phyloP scores from a whole-genome alignment of 169 alveolate species.

The Cryptosporidium viatorum region DNA sequence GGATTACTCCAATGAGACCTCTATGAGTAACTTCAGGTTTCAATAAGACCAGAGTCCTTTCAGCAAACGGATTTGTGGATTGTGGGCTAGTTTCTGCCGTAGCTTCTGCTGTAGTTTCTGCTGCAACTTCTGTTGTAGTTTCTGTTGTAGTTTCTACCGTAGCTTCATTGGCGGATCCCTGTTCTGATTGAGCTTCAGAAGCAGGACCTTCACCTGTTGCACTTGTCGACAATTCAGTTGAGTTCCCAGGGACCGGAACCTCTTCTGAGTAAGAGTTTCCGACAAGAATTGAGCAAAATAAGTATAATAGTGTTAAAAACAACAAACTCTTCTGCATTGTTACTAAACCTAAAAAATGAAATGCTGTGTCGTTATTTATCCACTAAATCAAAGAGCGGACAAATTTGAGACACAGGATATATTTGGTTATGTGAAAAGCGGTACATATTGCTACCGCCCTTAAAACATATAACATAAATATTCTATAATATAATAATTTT shows the following conservation, averaged over 20 bases:
- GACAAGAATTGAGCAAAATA: background rate
- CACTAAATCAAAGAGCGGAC: constrained; percentile 21
- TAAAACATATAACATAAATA: background rate
- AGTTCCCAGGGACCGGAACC: background rate
- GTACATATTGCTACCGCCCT: constrained; percentile 18
- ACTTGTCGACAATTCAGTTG: background rate
- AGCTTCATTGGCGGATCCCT: background rate
- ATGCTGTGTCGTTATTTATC: background rate
- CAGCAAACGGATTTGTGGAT: constrained; percentile 40
- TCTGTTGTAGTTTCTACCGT: background rate
- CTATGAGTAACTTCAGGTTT: constrained; percentile 70
- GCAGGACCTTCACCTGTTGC: background rate
- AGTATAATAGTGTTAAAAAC: background rate
- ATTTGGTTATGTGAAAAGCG: background rate
- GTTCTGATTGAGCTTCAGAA: background rate
- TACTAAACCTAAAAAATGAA: constrained; percentile 1
- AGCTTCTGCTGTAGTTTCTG: background rate
- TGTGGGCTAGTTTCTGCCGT: background rate
- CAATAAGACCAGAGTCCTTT: constrained; percentile 38
- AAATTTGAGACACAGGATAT: constrained; percentile 28
- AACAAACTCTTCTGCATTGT: constrained; percentile 20
- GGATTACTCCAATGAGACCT: constrained; percentile 49
- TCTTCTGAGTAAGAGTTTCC: background rate
- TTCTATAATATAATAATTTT: background rate
- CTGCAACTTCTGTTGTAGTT: too few relatives aligned